Conservation (phyloP, 2,329 filamentous ascomycete species). For the Ceratocystis ficicola region DNA sequence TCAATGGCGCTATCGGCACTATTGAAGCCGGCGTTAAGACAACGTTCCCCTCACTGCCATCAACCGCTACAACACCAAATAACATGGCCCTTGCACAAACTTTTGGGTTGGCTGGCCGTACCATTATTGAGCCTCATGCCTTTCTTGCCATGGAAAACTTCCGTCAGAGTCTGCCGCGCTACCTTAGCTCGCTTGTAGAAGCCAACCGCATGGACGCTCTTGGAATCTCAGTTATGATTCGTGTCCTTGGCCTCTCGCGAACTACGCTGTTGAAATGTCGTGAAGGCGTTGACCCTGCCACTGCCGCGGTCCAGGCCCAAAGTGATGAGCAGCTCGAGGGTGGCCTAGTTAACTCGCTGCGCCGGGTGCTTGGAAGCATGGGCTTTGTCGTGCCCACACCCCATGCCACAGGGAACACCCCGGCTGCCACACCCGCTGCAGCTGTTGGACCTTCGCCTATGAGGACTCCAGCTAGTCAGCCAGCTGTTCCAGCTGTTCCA, state of each 20-base stretch:
- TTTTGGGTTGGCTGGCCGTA: slow-evolving; percentile 26
- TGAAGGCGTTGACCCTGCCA: slow-evolving; percentile 27
- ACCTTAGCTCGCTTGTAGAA: slow-evolving; percentile 33
- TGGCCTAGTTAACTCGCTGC: slow-evolving; percentile 33
- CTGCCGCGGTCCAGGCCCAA: slow-evolving; percentile 24
- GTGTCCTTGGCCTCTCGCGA: slow-evolving; percentile 38
- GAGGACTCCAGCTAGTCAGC: neutral
- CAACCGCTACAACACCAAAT: slow-evolving; percentile 24
- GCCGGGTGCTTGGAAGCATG: slow-evolving; percentile 32
- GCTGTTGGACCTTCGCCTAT: slow-evolving; percentile 2
- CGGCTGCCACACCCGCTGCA: slow-evolving; percentile 12
- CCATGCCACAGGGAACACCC: slow-evolving; percentile 9
- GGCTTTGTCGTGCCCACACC: slow-evolving; percentile 24
- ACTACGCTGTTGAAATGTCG: slow-evolving; percentile 32
- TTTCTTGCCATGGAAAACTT: slow-evolving; percentile 35
- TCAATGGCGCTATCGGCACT: slow-evolving; percentile 33
- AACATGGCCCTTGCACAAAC: slow-evolving; percentile 19
- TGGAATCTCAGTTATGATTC: slow-evolving; percentile 40
- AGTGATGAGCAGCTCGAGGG: slow-evolving; percentile 34
- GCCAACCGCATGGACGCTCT: slow-evolving; percentile 36
- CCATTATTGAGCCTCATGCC: slow-evolving; percentile 32
- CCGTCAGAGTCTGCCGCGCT: slow-evolving; percentile 35
- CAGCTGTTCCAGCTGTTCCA: neutral
- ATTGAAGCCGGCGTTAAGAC: slow-evolving; percentile 29
- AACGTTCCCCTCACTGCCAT: slow-evolving; percentile 24